Evolutionary conservation across 1,284 basidiomycete species (phyloP).

Genomic region (Hypsizygus ulmarius): DNA sequence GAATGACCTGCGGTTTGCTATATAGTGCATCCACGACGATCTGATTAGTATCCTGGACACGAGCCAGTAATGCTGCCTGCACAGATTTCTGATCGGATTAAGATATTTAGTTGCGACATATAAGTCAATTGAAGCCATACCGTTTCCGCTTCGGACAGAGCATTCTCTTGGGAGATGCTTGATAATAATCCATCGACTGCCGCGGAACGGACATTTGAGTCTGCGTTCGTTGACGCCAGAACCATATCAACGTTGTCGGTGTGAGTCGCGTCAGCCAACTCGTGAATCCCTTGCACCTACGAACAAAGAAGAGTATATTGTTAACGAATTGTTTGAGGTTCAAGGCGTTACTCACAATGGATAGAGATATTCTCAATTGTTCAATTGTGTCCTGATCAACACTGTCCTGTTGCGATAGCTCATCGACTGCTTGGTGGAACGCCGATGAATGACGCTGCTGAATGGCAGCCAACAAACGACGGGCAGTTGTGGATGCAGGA

Average conservation of each 20-base stretch:
- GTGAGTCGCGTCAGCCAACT: slow-evolving; percentile 5
- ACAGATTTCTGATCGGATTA: slow-evolving; percentile 42
- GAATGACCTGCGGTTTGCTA: slow-evolving; percentile 41
- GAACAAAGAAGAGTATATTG: background rate
- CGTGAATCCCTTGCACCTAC: slow-evolving; percentile 12
- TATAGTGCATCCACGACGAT: slow-evolving; percentile 70
- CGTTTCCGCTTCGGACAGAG: slow-evolving; percentile 35
- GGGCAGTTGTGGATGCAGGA: slow-evolving; percentile 21
- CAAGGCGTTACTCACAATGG: slow-evolving; percentile 39
- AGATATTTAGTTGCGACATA: background rate
- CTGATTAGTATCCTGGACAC: slow-evolving; percentile 62
- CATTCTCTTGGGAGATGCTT: slow-evolving; percentile 28
- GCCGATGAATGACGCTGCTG: slow-evolving; percentile 54
- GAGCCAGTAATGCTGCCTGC: slow-evolving; percentile 53
- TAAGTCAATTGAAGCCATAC: slow-evolving; percentile 28
- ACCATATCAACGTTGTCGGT: slow-evolving; percentile 42
- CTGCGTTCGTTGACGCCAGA: slow-evolving; percentile 53
- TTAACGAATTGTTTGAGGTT: background rate
- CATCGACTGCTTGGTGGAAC: slow-evolving; percentile 42
- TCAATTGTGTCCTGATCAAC: slow-evolving; percentile 42
- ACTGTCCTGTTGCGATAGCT: slow-evolving; percentile 36
- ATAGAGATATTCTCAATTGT: slow-evolving; percentile 53
- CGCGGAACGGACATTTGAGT: slow-evolving; percentile 46
- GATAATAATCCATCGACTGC: slow-evolving; percentile 53
- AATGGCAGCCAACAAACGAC: slow-evolving; percentile 40